Base-by-base conservation (phyloP, 345 rosid genomes). In the Salix caprea region DNA sequence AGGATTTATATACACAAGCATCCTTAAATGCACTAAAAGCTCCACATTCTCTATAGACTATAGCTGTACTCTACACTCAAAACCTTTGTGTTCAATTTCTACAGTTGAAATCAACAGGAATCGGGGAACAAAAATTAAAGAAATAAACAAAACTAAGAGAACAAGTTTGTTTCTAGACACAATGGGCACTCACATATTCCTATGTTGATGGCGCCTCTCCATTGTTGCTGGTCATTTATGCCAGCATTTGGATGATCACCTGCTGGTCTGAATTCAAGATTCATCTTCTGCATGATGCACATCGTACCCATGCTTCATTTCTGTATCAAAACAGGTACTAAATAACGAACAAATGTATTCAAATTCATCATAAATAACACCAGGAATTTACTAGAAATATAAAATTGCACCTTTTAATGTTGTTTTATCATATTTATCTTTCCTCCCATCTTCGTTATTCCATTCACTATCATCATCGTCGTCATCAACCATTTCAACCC, bases 401-500 rank as follows among this genome's bases (percentile, higher is more conserved):
- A 30, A 18, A 40, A 28, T n/a, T 36, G 36, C 78, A 82, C 79
- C 85, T 82, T 75, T 81, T 26, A 73, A 19, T 70, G 84, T 70
- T n/a, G 78, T 50, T 23, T 78, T 78, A 61, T 78, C 77, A 28
- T 58, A 72, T 67, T 78, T 78, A 68, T 78, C 73, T 80, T 87
- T 86, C 74, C 81, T 83, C 50, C 86, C 91, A 81, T 86, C 89
- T 21, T 86, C 91, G 12, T 76, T 83, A 84, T 83, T 90, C 84
- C 93, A 90, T 56, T 89, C 96, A 1, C 84, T 84, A 82, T 90
- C 91, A 15, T 90, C 92, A 11, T 90, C 92, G 1, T 89, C 92
- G 3, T 90, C 97, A 48, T 88, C 89, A 13, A 89, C 92, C 89
- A 91, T 87, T 76, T 86, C 89, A 79, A 86, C 94, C 78, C 93